phyloP scores from a whole-genome alignment of 306 rosid species.

The Leucaena leucocephala region DNA sequence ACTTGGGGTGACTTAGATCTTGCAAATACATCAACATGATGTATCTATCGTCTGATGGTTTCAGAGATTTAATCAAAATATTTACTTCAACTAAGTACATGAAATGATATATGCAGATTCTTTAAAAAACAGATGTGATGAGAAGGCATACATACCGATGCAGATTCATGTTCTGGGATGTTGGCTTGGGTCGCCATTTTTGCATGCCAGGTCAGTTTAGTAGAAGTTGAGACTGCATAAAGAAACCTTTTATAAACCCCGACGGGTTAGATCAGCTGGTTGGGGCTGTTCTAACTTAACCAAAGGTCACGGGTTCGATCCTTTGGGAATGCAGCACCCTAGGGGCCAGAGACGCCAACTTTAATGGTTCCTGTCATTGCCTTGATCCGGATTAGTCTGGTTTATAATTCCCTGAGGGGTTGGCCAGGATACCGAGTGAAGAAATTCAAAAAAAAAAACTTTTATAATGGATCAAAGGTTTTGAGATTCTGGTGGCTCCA shows the following conservation, averaged over 20 bases:
- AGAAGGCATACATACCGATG: constrained; percentile 55
- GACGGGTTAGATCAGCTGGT: too few relatives aligned
- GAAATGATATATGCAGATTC: constrained; percentile 7
- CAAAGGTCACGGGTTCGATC: too few relatives aligned
- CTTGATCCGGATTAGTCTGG: too few relatives aligned
- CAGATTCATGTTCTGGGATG: constrained; percentile 41
- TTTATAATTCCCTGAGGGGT: too few relatives aligned
- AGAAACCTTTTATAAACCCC: constrained; percentile 31
- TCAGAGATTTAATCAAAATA: constrained; percentile 1
- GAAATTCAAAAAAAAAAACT: constrained; percentile 35
- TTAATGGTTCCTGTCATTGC: too few relatives aligned
- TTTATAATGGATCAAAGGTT: constrained; percentile 11
- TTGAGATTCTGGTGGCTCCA: constrained; percentile 11
- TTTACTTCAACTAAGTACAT: constrained; percentile 5
- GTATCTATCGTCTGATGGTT: neutral
- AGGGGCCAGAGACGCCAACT: too few relatives aligned
- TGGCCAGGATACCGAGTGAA: too few relatives aligned
- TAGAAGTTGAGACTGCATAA: constrained; percentile 31
- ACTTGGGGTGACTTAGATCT: neutral
- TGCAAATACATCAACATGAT: neutral
- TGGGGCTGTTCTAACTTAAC: too few relatives aligned
- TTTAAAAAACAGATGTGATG: constrained; percentile 2
- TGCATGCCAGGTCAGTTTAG: constrained; percentile 28
- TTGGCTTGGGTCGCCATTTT: constrained; percentile 56
- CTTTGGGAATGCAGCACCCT: too few relatives aligned